Percentiles rank a stretch among this genome's conserved stretches.
Evolutionary conservation across 176 grass and related monocot genomes (phyloP).

Genomic region (Juncus effusus): DNA sequence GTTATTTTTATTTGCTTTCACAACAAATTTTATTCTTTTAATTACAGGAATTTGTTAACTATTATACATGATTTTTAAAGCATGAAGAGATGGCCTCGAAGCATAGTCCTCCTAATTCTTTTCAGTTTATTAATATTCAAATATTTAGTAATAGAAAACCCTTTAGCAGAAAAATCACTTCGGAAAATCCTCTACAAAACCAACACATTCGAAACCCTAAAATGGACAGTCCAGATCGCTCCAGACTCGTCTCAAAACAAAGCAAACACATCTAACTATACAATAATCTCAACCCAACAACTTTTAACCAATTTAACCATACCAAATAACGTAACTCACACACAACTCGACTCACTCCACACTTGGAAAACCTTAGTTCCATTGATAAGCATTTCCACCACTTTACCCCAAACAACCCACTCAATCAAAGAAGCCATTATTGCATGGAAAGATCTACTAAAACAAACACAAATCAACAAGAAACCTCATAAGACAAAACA

Average conservation of each 20-base stretch:
- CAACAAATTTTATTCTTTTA: background rate
- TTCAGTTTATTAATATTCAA: conserved; percentile 53
- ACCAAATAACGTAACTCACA: conserved; percentile 25
- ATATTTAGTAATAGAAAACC: conserved; percentile 49
- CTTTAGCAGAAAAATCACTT: conserved; percentile 28
- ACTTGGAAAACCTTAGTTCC: conserved; percentile 67
- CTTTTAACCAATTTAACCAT: conserved; percentile 24
- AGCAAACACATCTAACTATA: conserved; percentile 10
- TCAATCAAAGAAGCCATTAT: conserved; percentile 57
- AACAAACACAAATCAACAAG: conserved; percentile 23
- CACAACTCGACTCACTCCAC: conserved; percentile 43
- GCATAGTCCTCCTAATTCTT: conserved; percentile 33
- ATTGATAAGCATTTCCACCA: conserved; percentile 32
- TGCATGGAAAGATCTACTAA: conserved; percentile 64
- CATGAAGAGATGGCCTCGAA: conserved; percentile 48
- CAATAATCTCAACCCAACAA: conserved; percentile 15
- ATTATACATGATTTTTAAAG: conserved; percentile 13
- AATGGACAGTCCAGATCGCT: conserved; percentile 27
- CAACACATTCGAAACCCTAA: conserved; percentile 31
- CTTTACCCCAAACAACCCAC: conserved; percentile 62
- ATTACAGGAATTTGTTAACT: conserved; percentile 4
- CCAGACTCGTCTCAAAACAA: conserved; percentile 32
- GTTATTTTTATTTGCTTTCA: background rate
- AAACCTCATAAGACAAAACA: conserved; percentile 32
- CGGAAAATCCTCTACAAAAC: conserved; percentile 35